Base-by-base conservation (phyloP, 306 rosid genomes). In the Cucurbita argyrosperma region DNA sequence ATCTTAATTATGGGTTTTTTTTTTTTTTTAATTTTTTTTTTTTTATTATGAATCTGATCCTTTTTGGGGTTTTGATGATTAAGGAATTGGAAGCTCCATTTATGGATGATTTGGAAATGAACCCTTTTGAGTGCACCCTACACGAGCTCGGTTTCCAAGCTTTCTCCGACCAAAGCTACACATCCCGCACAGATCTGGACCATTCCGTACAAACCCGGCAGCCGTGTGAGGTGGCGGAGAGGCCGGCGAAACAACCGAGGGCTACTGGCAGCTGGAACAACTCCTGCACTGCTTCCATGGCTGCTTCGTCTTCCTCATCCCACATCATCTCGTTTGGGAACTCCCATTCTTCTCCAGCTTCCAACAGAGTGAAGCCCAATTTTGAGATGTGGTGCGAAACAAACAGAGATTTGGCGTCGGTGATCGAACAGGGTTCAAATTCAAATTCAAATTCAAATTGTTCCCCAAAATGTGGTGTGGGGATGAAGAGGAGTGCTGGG, bases 271-370 rank as follows among this genome's bases (percentile, higher is more conserved):
- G 76, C 30, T 80, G 81, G 61, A 56, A 19, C 61, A 50, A 50
- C 18, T 54, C 12, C 8, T 16, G 69, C 14, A 15, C 14, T 42
- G 38, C 53, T 64, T 64, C 71, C n/a, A 40, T 65, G 71, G 52
- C 73, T 12, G 21, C 49, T 23, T 76, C 79, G 37, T 87, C 85
- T 52, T 78, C 90, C 43, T 83, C 88, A 23, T 73, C 78, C 14
- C 89, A 81, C 13, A 82, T 86, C 82, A 79, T 92, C 68, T 88
- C 84, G 15, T 92, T 92, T 14, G 88, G 79, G 16, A 87, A 86
- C 61, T 56, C 79, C 40, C 80, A 72, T 7, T 39, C 81, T 3
- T 42, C 79, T 30, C 56, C 23, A 9, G 2, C 77, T 18, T 4
- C 76, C 26, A 23, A 67, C 50, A 68, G 13, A 49, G 47, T 68